Percentiles rank a stretch among this genome's conserved stretches.
phyloP scores from a whole-genome alignment of 2,329 filamentous ascomycete genomes.

The Arthrobotrys entomopaga region DNA sequence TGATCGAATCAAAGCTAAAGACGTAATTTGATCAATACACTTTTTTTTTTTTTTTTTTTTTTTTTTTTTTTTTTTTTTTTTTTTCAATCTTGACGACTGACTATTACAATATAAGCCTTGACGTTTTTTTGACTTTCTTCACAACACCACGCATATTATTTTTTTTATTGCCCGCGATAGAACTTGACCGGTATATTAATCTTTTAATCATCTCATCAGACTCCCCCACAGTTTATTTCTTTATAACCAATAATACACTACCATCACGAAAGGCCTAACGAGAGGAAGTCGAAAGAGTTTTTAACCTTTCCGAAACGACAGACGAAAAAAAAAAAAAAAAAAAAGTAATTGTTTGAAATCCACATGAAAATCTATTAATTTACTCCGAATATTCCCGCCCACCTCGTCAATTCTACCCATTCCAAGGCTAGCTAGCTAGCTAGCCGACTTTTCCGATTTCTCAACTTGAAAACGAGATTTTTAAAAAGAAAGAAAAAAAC shows the following conservation, averaged over 20 bases:
- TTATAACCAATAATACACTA: not conserved
- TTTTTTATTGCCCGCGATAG: no score
- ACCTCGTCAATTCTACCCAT: constrained; percentile 14
- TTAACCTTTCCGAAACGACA: no score
- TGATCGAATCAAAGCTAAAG: constrained; percentile 11
- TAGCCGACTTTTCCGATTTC: constrained; percentile 3
- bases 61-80: no score
- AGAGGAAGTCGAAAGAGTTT: no score
- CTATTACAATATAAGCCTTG: no score
- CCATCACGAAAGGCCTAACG: not conserved
- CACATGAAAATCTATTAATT: not conserved
- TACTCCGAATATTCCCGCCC: constrained; percentile 18
- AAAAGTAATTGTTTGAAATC: no score
- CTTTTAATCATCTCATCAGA: no score
- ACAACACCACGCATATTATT: no score
- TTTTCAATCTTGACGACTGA: constrained; percentile 26
- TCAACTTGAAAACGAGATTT: constrained; percentile 3
- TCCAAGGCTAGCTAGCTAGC: constrained; percentile 11
- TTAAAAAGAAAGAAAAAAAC: not conserved
- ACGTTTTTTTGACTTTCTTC: no score
- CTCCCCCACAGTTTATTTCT: no score
- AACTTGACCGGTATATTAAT: no score
- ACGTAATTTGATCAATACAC: constrained; percentile 36
- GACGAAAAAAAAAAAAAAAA: no score
- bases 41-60: constrained; percentile 16